Evolutionary conservation across 306 rosid genomes (phyloP).

Genomic region (Canavalia ensiformis): DNA sequence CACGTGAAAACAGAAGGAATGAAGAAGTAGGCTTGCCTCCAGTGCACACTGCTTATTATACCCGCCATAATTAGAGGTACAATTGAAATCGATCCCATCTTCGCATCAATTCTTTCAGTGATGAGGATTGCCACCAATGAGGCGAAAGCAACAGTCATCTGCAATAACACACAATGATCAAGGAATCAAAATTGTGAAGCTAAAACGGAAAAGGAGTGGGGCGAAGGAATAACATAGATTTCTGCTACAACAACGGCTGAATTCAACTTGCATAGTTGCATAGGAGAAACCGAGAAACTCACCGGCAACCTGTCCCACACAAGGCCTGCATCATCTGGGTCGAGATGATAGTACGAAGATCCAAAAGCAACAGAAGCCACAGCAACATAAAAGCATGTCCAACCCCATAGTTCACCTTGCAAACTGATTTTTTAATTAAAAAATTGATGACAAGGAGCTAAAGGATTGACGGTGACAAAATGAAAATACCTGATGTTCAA

Average conservation of each 20-base stretch:
- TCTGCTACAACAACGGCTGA: neutral
- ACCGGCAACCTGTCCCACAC: constrained; percentile 93
- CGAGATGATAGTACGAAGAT: constrained; percentile 88
- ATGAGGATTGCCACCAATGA: constrained; percentile 78
- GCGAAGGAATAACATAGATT: neutral
- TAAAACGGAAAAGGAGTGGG: neutral
- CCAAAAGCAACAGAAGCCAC: constrained; percentile 83
- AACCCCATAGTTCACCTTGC: constrained; percentile 90
- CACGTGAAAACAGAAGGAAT: constrained; percentile 18
- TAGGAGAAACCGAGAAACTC: constrained; percentile 47
- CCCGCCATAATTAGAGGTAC: constrained; percentile 71
- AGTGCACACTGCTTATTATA: constrained; percentile 68
- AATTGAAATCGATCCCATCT: constrained; percentile 71
- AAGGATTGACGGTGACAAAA: neutral
- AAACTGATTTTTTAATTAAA: constrained; percentile 52
- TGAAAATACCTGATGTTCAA: constrained; percentile 67
- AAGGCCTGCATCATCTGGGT: constrained; percentile 81
- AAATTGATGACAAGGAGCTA: constrained; percentile 19
- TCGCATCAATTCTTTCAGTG: constrained; percentile 89
- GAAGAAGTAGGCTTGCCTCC: constrained; percentile 74
- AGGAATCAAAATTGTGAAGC: constrained; percentile 33
- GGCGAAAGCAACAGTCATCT: constrained; percentile 91
- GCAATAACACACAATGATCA: constrained; percentile 35
- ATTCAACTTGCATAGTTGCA: constrained; percentile 23
- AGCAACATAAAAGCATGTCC: constrained; percentile 79